Evolutionary conservation across 345 rosid species (phyloP), one percentile per base, ranked within the genome.

Genomic region (Linum lewisii): DNA sequence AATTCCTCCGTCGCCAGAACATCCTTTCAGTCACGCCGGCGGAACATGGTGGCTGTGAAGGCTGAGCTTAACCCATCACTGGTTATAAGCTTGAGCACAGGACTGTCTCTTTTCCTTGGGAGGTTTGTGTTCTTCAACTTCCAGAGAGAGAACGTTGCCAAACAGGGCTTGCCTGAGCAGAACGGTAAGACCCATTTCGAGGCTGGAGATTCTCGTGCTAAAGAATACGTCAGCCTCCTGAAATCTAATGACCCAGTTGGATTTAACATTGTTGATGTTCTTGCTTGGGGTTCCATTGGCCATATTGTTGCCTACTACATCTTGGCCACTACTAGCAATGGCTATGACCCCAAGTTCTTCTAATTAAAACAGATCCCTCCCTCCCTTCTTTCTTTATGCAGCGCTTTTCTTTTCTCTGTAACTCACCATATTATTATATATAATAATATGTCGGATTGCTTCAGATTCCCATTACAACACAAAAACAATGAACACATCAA

Each of bases 261-360:
- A 1, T 93, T 93, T 69, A 93, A 93, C 74, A 79, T 93, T 38
- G 95, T 93, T 21, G 99, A 93, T 73, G 99, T 93, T 36, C 94
- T 93, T 72, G 92, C 97, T 37, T 93, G 99, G 99, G 99, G 97
- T 1, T 89, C 97, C 51, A 87, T 93, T 42, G 99, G 99, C 57
- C 97, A 93, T 73, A 85, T 93, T 47, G 95, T 85, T 54, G 99
- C 99, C 60, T 93, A 93, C 71, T 93, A 93, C 74, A 82, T 93
- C 82, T 75, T 93, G 77, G 99, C 99, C 38, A 93, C 99, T 67
- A 72, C 90, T 42, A 85, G 95, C 88, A 93, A 89, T 67, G 97
- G 92, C 69, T 93, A 93, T 54, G 82, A 93, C 63, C 96, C 96
- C 24, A 84, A 70, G 23, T 88, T 85, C 96, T 88, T 88, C 26